Base-by-base conservation (phyloP, 1,284 basidiomycete species). In the Cutaneotrichosporon sp. region DNA sequence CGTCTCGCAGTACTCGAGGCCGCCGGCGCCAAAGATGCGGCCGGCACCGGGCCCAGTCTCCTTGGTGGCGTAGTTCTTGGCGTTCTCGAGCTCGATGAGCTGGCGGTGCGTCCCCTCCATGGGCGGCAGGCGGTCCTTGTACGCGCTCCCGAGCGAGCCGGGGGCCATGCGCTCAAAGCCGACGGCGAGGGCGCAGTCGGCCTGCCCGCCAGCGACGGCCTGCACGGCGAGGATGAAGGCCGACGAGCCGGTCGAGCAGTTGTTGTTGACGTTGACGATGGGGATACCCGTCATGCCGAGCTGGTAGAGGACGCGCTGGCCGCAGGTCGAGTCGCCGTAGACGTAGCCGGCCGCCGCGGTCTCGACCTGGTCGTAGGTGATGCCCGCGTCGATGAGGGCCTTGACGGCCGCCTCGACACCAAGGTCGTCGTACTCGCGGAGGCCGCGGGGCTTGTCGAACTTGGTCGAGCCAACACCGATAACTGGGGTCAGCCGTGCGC, bases 391-490 rank as follows among this genome's bases (percentile, higher is more conserved):
- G 22, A 54, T 54, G 25, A 66, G 64, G 2, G 64, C 64, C 64
- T 66, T 66, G 64, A 63, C 61, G n/a, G 58, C 54, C 0, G 64
- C 64, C 61, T 66, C 64, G 59, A 66, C 50, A 43, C 61, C 64
- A 52, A 63, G 61, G 38, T 58, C 59, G 61, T 60, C 58, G 46
- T 66, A 66, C 53, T 66, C 64, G 59, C 64, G 64, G 49, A 47
- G 49, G 27, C 59, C 59, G 56, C 64, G 64, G 36, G 64, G 64
- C 64, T 66, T 66, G 61, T 66, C 64, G 29, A 66, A 66, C 64
- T 66, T 66, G 56, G 64, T 66, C 53, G 64, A 66, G 56, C 64
- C 64, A 54, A 66, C 64, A 54, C 64, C 64, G 54, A 66, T 53
- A 25, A 66, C 64, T 64, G 58, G 38, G 2, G 56, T 54, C 9